Base-by-base conservation (phyloP, 1,284 basidiomycete genomes). In the Cryptococcus jaspeensis region DNA sequence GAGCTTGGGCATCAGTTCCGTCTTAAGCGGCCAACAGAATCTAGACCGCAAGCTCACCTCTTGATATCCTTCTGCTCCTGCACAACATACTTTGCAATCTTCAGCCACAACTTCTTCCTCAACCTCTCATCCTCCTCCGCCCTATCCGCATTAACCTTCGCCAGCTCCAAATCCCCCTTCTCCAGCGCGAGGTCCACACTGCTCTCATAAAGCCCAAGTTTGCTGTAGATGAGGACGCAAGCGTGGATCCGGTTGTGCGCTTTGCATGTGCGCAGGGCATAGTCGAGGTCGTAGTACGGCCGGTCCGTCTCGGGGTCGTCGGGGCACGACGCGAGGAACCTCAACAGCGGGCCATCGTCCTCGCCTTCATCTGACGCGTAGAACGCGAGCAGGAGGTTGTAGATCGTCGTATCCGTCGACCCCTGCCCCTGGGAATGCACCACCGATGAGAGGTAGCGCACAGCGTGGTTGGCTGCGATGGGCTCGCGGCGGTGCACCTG, bases 61-160 rank as follows among this genome's bases (percentile, higher is more conserved):
- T 97, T 96, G 79, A 99, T 95, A 69, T 98, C 95, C 68, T 93
- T 88, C 80, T 95, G 92, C 73, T 96, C 90, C 70, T 96, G 90
- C 7, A 99, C 93, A 37, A 99, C 94, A 78, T 96, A 93, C 68
- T 88, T 88, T 13, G 96, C 96, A 63, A 98, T 93, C 81, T 95
- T 96, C 56, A 99, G 81, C 96, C 96, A 99, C 43, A 99, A 81
- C 77, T 95, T 94, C 81, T 95, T 97, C 63, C 90, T 81, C 59
- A 98, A 75, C 42, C 85, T 84, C 55, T 85, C 84, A 70, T 97
- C 92, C 57, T 93, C 92, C 63, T 91, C 89, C 3, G 92, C 91
- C 82, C 89, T 89, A 71, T 97, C 90, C 3, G 94, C 94, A 69
- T 95, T 93, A 60, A 88, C 84, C 78, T 92, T 95, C 9, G 94